Base-by-base conservation (phyloP, 2,329 filamentous ascomycete genomes). In the Myriangium duriaei region DNA sequence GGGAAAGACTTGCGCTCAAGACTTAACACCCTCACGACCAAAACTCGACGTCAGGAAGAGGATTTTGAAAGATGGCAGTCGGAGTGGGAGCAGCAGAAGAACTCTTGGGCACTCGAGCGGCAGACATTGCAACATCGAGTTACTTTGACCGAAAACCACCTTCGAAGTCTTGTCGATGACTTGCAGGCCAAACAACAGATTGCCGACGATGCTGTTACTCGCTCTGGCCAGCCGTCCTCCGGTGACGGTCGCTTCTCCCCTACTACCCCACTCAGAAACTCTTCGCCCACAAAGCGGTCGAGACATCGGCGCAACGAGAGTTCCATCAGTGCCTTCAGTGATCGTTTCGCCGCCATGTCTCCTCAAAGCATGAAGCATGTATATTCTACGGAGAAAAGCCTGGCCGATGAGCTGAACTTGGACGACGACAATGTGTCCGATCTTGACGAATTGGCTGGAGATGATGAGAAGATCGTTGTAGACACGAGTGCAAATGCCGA, bases 401-500 rank as follows among this genome's bases (percentile, higher is more conserved):
- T 98, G 29, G 91, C 91, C 1, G 87, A 96, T 49, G 91, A 98
- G 61, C 70, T 98, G 39, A 79, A 83, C 44, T 81, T 94, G 44
- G 83, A 87, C 41, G 81, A 82, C 43, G 82, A 88, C 40, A 83
- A 87, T 37, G 64, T 64, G 26, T 69, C 74, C 30, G 72, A 75
- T 39, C 65, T 49, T 4, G 54, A 55, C 15, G 62, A 64, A 4
- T 45, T 60, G 32, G 62, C 81, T 45, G 79, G 81, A 24, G 78
- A 87, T 45, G 71, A 79, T 31, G 80, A 84, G 34, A 77, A 78
- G 18, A n/a, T 39, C 2, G 28, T 39, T 2, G 30, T 24, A 6
- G 26, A 24, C 5, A 26, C 29, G 11, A 19, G 18, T 15, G 14
- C 30, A 2, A 31, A 19, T 7, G 32, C 19, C 17, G 12, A 7